A percentile compares a stretch with the other conserved stretches of the same genome.
Conservation (phyloP, 2,329 filamentous ascomycete species). For the Hymenoscyphus occultus region DNA sequence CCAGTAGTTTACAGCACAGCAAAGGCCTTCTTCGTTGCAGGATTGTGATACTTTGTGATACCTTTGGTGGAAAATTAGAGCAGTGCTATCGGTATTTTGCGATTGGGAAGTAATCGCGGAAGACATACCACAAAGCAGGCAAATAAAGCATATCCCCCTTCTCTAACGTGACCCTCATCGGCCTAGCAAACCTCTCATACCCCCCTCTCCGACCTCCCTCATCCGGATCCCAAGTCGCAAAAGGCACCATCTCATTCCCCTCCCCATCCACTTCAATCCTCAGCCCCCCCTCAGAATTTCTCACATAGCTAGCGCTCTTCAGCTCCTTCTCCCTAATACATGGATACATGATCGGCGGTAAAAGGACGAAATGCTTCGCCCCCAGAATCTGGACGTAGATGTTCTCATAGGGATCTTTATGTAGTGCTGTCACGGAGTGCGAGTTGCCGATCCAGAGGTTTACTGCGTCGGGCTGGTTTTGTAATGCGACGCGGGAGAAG, state of each 20-base stretch:
- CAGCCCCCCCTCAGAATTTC: constrained; percentile 7
- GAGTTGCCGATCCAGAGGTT: constrained; percentile 83
- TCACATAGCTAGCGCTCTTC: constrained; percentile 55
- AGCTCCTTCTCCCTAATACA: constrained; percentile 65
- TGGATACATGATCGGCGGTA: constrained; percentile 68
- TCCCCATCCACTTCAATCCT: constrained; percentile 11
- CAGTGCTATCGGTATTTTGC: background rate
- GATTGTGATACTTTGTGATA: constrained; percentile 80
- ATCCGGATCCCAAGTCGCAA: constrained; percentile 70
- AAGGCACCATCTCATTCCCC: constrained; percentile 53
- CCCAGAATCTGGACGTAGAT: constrained; percentile 76
- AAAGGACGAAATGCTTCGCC: constrained; percentile 69
- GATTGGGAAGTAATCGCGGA: background rate
- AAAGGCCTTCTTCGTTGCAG: constrained; percentile 65
- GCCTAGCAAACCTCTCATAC: constrained; percentile 58
- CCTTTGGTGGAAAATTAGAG: constrained; percentile 39
- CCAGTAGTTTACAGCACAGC: constrained; percentile 82
- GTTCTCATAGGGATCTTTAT: constrained; percentile 85
- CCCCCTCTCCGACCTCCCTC: constrained; percentile 44
- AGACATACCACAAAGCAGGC: constrained; percentile 71
- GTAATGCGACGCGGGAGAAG: constrained; percentile 70
- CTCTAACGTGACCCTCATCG: constrained; percentile 64
- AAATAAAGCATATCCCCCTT: constrained; percentile 80
- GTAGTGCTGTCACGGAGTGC: constrained; percentile 65
- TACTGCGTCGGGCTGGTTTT: constrained; percentile 65